phyloP scores from a whole-genome alignment of 2,329 filamentous ascomycete species.

The Colletotrichum sublineola region DNA sequence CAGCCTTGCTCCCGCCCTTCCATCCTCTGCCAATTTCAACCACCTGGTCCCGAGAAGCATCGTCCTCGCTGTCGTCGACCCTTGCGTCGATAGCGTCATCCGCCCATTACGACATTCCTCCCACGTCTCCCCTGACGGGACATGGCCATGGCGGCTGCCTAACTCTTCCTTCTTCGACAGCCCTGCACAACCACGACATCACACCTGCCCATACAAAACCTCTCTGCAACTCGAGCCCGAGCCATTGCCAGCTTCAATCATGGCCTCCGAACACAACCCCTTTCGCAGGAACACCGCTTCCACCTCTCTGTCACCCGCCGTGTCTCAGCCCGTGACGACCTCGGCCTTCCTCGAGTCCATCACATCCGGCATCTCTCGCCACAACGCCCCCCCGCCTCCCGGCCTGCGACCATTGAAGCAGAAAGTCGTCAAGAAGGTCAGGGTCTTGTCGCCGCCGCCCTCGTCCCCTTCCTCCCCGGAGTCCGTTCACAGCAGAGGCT shows the following conservation, averaged over 20 bases:
- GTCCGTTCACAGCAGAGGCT: slow-evolving; percentile 36
- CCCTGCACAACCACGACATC: slow-evolving; percentile 12
- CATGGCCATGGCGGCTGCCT: slow-evolving; percentile 40
- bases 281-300: slow-evolving; percentile 61
- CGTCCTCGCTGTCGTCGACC: not conserved
- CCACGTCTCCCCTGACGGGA: slow-evolving; percentile 20
- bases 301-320: slow-evolving; percentile 35
- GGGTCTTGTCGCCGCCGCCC: slow-evolving; percentile 74
- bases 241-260: slow-evolving; percentile 40
- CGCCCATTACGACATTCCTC: slow-evolving; percentile 9
- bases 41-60: not conserved
- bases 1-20: slow-evolving; percentile 10
- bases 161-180: slow-evolving; percentile 26
- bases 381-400: slow-evolving; percentile 43
- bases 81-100: slow-evolving; percentile 14
- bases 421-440: slow-evolving; percentile 76
- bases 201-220: not conserved
- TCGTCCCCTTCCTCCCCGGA: slow-evolving; percentile 68
- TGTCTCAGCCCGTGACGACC: slow-evolving; percentile 46
- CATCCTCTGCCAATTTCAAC: slow-evolving; percentile 3
- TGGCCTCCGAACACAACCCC: slow-evolving; percentile 58
- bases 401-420: slow-evolving; percentile 48
- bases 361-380: slow-evolving; percentile 46
- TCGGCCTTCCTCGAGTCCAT: slow-evolving; percentile 48
- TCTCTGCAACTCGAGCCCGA: slow-evolving; percentile 7